Base-by-base conservation (phyloP, 2,329 filamentous ascomycete species). In the Nigrograna mackinnonii region DNA sequence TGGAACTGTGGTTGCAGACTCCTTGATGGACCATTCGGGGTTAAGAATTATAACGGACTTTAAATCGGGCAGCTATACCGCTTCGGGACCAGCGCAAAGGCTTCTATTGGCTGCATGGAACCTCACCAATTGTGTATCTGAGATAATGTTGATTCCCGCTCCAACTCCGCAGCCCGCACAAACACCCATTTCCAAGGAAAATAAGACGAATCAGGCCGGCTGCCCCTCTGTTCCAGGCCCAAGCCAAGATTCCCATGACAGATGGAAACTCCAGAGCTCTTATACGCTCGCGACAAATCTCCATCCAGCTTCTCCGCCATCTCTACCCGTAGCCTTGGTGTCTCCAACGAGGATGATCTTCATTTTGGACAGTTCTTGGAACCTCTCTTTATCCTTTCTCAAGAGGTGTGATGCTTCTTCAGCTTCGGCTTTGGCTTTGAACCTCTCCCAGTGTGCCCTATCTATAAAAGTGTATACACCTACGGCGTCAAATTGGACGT, bases 401-500 rank as follows among this genome's bases (percentile, higher is more conserved):
- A 54, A 12, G 9, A 43, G 41, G 26, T 37, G 30, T 18, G 31
- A 38, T 18, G 35, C 40, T 30, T 50, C 47, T 18, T 35, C 41
- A 4, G 41, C 47, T 9, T 31, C 20, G 28, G 50, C 41, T 13
- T 40, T 46, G 14, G 41, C 43, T 31, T 44, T 41, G 35, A 58
- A 58, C 11, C 46, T 42, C 30, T 46, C 43, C 28, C 46, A 58
- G 33, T 58, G 56, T 18, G 35, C 50, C 22, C 46, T 46, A 26
- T 55, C 46, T 5, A 37, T 42, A 9, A 55, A 47, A 19, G 56
- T 58, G 4, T 58, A 41, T 4, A 47, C 49, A 2, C 48, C 47
- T 9, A 61, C 33, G 12, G 49, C 58, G 36, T 61, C 56, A 31
- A 49, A 57, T 18, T 43, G 35, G 17, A 52, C 35, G 2, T 41